Percentiles rank a stretch among this genome's conserved stretches.
Conservation (phyloP, 257 asterid species). For the Solanum okadae region DNA sequence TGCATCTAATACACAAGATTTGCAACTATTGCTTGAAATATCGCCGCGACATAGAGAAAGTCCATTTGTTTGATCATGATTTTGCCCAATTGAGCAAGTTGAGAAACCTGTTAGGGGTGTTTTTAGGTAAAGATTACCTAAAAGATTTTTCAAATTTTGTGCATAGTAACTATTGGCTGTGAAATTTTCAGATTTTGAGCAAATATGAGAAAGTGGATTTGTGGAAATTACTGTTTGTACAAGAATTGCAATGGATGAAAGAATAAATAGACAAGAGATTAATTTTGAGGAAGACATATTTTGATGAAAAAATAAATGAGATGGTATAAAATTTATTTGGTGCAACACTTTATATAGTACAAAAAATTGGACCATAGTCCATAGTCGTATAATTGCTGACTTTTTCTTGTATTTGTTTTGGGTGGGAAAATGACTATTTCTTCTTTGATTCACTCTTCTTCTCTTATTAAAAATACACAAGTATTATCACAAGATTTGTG, state of each 20-base stretch:
- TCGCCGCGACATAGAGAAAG: slow-evolving; percentile 39
- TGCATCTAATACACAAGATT: slow-evolving; percentile 19
- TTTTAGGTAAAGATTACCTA: slow-evolving; percentile 11
- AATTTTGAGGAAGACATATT: background rate
- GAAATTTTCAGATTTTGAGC: slow-evolving; percentile 24
- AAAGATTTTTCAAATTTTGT: slow-evolving; percentile 5
- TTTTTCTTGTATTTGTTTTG: background rate
- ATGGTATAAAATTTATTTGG: background rate
- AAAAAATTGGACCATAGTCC: too few species aligned
- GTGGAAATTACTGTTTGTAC: background rate
- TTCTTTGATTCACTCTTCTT: background rate
- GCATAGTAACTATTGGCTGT: slow-evolving; percentile 9
- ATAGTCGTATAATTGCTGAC: background rate
- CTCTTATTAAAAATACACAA: background rate
- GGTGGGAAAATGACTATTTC: background rate
- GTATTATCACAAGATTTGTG: background rate
- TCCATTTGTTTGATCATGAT: slow-evolving; percentile 10
- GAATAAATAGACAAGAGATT: background rate
- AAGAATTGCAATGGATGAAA: background rate
- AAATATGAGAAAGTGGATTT: slow-evolving; percentile 20
- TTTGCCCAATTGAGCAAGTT: slow-evolving; percentile 7
- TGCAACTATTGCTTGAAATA: slow-evolving; percentile 10
- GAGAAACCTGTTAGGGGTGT: slow-evolving; percentile 25
- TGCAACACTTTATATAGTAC: background rate
- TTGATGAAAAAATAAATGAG: background rate